phyloP scores from a whole-genome alignment of 2,329 filamentous ascomycete species.

The Domatiomyces globalis region DNA sequence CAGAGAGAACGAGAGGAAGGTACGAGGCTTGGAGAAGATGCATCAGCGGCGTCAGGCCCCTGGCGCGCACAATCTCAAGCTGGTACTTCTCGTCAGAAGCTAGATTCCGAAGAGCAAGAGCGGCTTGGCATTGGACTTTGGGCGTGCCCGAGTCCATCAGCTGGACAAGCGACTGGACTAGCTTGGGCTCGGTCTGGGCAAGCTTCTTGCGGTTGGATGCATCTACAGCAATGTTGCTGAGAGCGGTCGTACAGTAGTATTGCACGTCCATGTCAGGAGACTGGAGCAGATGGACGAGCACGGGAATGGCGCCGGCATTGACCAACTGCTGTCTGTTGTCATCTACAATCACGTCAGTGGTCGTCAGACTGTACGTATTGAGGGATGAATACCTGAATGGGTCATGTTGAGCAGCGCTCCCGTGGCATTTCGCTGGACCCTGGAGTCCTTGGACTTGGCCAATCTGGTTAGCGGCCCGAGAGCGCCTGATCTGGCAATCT shows the following conservation, averaged over 20 bases:
- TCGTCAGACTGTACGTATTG: background rate
- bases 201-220: constrained; percentile 79
- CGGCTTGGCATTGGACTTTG: constrained; percentile 96
- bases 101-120: constrained; percentile 80
- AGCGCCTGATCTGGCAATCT: constrained; percentile 89
- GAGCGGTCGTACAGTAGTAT: constrained; percentile 96
- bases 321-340: constrained; percentile 97
- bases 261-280: constrained; percentile 94
- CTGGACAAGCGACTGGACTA: constrained; percentile 87
- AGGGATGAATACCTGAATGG: constrained; percentile 60
- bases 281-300: constrained; percentile 84
- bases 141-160: constrained; percentile 95
- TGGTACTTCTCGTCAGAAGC: constrained; percentile 98
- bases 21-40: constrained; percentile 90
- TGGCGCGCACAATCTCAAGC: constrained; percentile 84
- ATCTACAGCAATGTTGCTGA: constrained; percentile 97
- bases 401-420: constrained; percentile 97
- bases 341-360: constrained; percentile 39
- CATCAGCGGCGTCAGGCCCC: constrained; percentile 71
- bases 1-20: constrained; percentile 85
- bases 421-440: constrained; percentile 92
- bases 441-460: constrained; percentile 96
- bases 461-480: constrained; percentile 78
- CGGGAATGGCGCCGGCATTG: constrained; percentile 92
- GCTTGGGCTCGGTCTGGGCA: constrained; percentile 74